phyloP scores from a whole-genome alignment of 768 basidiomycete genomes.

The Leccinum longicurvipes region DNA sequence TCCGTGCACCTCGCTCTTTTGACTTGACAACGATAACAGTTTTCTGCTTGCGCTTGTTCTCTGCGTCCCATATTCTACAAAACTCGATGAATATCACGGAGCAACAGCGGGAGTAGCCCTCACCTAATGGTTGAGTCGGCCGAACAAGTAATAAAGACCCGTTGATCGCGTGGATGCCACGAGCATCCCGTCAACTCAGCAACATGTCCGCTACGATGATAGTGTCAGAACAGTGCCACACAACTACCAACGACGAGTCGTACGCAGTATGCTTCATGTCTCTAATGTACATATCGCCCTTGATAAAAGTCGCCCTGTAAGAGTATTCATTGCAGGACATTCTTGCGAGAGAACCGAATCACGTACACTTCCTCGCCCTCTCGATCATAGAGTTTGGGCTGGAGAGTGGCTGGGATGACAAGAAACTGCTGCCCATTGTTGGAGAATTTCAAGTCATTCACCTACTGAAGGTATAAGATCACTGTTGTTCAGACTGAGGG shows the following conservation, averaged over 20 bases:
- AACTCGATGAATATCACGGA: slow-evolving; percentile 2
- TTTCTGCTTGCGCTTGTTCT: slow-evolving; percentile 92
- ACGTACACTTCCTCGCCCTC: slow-evolving; percentile 93
- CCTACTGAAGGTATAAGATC: slow-evolving; percentile 40
- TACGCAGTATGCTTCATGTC: slow-evolving; percentile 99
- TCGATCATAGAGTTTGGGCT: slow-evolving; percentile 85
- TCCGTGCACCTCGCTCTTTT: slow-evolving; percentile 90
- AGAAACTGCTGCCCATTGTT: slow-evolving; percentile 84
- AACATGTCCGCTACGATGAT: slow-evolving; percentile 76
- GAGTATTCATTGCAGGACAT: slow-evolving; percentile 46
- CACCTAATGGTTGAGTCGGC: slow-evolving; percentile 94
- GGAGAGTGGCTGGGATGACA: slow-evolving; percentile 82
- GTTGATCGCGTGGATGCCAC: slow-evolving; percentile 88
- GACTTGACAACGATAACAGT: slow-evolving; percentile 95
- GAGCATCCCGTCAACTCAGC: slow-evolving; percentile 84
- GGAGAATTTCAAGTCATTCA: slow-evolving; percentile 89
- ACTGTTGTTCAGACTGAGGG: neutral
- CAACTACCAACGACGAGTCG: slow-evolving; percentile 32
- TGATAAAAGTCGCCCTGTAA: slow-evolving; percentile 72
- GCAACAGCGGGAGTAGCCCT: slow-evolving; percentile 12
- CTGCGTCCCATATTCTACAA: slow-evolving; percentile 88
- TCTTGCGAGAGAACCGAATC: slow-evolving; percentile 12
- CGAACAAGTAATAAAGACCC: slow-evolving; percentile 88
- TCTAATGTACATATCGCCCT: slow-evolving; percentile 97
- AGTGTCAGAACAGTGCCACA: slow-evolving; percentile 5